Base-by-base conservation (phyloP, 768 basidiomycete genomes). In the Amanita jacksonii region DNA sequence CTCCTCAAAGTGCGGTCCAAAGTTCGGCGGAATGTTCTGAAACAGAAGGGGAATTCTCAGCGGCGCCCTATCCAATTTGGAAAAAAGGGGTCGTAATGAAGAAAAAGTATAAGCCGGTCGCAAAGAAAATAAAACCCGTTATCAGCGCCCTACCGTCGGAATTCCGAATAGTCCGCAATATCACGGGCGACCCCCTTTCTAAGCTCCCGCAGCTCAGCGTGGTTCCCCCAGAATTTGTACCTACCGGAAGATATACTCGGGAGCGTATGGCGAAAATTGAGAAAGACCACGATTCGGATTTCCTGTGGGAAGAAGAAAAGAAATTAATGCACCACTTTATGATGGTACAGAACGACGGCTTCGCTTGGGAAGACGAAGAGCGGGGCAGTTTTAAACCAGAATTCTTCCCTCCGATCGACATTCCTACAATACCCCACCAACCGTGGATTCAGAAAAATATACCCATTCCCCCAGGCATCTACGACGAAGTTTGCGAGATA, bases 321-420 rank as follows among this genome's bases (percentile, higher is more conserved):
- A 24, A 24, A 24, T 45, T 70, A 3, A 19, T 62, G 1, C 57
- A 66, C 23, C 52, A 65, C n/a, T 37, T 67, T 2, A 52, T 71
- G 44, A 49, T 41, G 15, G 16, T 44, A 12, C 59, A 67, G 3
- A 51, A 69, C 20, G 7, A 49, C 0, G 65, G 47, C 0, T 64
- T 74, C 25, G 66, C 69, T 0, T 74, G 65, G 67, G 46, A 60
- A 2, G 62, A 70, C 7, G 6, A 31, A 0, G 64, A 73, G 39
- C 53, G 57, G 8, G 67, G 72, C 0, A 32, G 35, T 0, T 68
- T 70, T 19, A 37, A 43, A 0, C 38, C 55, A 1, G 56, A 68
- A 1, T 69, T 54, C 28, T 69, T 68, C 37, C 47, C 49, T 0
- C 62, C 63, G 0, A 45, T 64, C 1, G 44, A 55, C 0, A 62